phyloP scores from a whole-genome alignment of 129 eudicot genomes.

The Centella asiatica region DNA sequence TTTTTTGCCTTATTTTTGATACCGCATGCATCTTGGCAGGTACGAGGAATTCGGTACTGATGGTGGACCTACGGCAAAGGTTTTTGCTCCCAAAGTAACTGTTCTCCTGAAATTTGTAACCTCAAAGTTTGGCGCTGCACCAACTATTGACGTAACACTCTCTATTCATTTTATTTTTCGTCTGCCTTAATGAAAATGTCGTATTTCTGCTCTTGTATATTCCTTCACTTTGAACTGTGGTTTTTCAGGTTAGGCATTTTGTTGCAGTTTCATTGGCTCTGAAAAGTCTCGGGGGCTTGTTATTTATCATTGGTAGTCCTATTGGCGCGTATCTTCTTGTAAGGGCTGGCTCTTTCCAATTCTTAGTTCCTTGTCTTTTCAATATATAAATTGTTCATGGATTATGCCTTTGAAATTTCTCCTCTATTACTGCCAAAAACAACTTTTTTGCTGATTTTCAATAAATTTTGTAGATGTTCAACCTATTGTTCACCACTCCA shows the following conservation, averaged over 20 bases:
- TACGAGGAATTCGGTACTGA: conserved; percentile 78
- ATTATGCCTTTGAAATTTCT: not conserved
- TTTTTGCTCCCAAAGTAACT: conserved; percentile 54
- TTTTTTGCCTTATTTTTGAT: not conserved
- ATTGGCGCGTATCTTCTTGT: conserved; percentile 79
- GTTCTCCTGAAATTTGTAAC: conserved; percentile 29
- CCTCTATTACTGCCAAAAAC: not conserved
- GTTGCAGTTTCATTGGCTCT: conserved; percentile 48
- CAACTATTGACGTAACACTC: conserved; percentile 48
- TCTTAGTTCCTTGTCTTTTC: not conserved
- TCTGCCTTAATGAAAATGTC: not conserved
- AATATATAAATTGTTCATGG: not conserved
- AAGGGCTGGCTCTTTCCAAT: conserved; percentile 12
- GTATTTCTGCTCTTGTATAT: conserved; percentile 1
- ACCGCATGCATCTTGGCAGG: conserved; percentile 29
- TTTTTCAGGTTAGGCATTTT: conserved; percentile 49
- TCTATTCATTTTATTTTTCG: not conserved
- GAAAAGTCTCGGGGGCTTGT: conserved; percentile 71
- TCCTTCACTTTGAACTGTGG: not conserved
- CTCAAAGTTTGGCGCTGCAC: conserved; percentile 35
- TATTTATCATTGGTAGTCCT: conserved; percentile 73
- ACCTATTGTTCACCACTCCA: conserved; percentile 49
- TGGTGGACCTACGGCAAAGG: conserved; percentile 84
- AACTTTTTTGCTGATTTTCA: not conserved
- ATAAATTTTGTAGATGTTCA: conserved; percentile 34